Evolutionary conservation across 2,329 filamentous ascomycete genomes (phyloP).

Genomic region (Zalaria obscura): DNA sequence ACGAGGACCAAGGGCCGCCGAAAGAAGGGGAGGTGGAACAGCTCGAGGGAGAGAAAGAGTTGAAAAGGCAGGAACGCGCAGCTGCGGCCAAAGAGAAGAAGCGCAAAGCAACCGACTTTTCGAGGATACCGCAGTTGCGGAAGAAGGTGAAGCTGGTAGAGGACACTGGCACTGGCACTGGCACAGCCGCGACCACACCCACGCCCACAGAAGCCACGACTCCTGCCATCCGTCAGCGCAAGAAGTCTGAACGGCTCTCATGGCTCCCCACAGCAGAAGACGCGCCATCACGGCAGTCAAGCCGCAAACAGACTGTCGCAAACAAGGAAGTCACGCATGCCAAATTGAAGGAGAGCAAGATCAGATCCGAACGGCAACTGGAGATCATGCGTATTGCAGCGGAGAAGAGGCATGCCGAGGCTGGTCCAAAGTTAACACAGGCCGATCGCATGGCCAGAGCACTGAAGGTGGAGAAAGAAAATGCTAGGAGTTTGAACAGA

Average conservation of each 20-base stretch:
- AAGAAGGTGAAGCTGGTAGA: conserved; percentile 42
- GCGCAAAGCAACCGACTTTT: conserved; percentile 46
- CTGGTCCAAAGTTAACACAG: conserved; percentile 31
- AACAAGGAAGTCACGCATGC: conserved; percentile 45
- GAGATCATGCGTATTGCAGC: conserved; percentile 48
- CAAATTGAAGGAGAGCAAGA: conserved; percentile 61
- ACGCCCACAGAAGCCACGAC: conserved; percentile 19
- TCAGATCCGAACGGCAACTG: conserved; percentile 55
- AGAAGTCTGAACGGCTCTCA: conserved; percentile 57
- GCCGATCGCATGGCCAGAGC: conserved; percentile 72
- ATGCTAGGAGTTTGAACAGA: conserved; percentile 77
- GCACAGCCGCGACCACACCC: conserved; percentile 27
- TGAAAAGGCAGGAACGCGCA: conserved; percentile 62
- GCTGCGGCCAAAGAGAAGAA: conserved; percentile 74
- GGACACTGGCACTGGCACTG: conserved; percentile 36
- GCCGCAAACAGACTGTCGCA: conserved; percentile 46
- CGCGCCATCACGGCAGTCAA: conserved; percentile 47
- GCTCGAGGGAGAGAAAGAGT: conserved; percentile 72
- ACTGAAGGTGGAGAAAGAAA: conserved; percentile 67
- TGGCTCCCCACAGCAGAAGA: conserved; percentile 53
- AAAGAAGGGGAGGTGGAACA: conserved; percentile 43
- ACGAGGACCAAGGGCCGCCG: conserved; percentile 48
- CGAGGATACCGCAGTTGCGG: conserved; percentile 61
- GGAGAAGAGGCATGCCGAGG: conserved; percentile 17
- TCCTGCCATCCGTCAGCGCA: conserved; percentile 20